phyloP scores from a whole-genome alignment of 192 early-diverging fungal species.

The Coemansia sp. region DNA sequence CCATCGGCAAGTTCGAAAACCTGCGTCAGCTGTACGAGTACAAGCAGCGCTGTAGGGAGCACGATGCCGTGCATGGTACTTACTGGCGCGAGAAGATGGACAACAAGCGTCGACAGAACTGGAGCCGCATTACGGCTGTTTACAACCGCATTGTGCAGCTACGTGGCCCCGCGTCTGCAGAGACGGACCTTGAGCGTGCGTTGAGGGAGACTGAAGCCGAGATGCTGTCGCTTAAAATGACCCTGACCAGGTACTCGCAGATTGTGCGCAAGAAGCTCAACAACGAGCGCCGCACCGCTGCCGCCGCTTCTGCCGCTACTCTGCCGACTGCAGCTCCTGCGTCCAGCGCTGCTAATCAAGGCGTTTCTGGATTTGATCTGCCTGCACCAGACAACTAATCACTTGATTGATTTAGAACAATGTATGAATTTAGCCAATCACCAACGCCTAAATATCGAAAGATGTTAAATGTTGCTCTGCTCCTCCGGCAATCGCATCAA shows the following conservation, averaged over 20 bases:
- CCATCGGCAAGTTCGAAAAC: conserved; percentile 37
- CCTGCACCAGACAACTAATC: too few species aligned
- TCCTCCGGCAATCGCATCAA: conserved; percentile 2
- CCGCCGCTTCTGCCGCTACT: too few species aligned
- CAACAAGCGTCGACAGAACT: conserved; percentile 38
- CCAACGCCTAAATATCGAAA: too few species aligned
- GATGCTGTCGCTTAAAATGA: conserved; percentile 22
- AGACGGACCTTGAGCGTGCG: conserved; percentile 26
- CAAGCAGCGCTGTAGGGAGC: conserved; percentile 21
- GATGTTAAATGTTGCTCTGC: not conserved
- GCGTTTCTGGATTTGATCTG: too few species aligned
- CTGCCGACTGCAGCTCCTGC: too few species aligned
- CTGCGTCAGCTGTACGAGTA: conserved; percentile 29
- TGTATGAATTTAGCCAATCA: not conserved
- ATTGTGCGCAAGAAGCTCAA: conserved; percentile 31
- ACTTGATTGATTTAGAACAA: too few species aligned
- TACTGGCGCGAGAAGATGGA: conserved; percentile 47
- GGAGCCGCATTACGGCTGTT: conserved; percentile 44
- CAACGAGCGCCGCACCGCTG: conserved; percentile 14
- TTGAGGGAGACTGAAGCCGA: conserved; percentile 16
- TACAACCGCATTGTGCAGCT: conserved; percentile 37
- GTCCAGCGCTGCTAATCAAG: too few species aligned
- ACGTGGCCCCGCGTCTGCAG: conserved; percentile 10
- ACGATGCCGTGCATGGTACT: conserved; percentile 21
- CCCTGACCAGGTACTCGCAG: conserved; percentile 38